A percentile compares a stretch with the other conserved stretches of the same genome.
Conservation (phyloP, 805 yeast species). For the Saccharomycopsis olivae region DNA sequence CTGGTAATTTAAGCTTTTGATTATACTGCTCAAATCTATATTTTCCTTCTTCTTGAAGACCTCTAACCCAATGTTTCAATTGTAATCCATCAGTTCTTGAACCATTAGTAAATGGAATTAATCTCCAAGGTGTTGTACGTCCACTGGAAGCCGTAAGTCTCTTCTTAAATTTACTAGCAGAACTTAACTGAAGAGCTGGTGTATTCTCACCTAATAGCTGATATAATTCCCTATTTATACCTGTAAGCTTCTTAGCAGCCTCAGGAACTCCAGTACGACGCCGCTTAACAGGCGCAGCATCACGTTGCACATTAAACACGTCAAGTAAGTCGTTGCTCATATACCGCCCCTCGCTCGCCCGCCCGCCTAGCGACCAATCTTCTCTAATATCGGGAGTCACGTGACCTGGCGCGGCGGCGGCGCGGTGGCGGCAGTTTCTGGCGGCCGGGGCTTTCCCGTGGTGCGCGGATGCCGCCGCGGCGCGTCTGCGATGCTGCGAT, state of each 20-base stretch:
- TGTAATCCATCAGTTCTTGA: constrained; percentile 40
- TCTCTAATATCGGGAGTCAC: too few species aligned
- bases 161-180: constrained; percentile 9
- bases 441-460: too few species aligned
- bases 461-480: too few species aligned
- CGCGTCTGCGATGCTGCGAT: too few species aligned
- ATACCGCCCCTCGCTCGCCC: too few species aligned
- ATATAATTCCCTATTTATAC: constrained; percentile 85
- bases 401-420: too few species aligned
- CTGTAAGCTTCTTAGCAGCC: constrained; percentile 27
- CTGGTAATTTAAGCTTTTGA: constrained; percentile 58
- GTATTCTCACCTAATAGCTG: constrained; percentile 84
- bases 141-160: constrained; percentile 24
- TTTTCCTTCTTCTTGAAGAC: neutral
- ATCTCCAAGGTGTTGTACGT: constrained; percentile 77
- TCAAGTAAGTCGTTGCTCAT: constrained; percentile 58
- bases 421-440: too few species aligned
- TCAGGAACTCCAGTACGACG: constrained; percentile 15
- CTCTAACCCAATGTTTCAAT: constrained; percentile 76
- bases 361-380: too few species aligned
- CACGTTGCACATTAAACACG: constrained; percentile 57
- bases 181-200: constrained; percentile 46
- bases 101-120: constrained; percentile 47
- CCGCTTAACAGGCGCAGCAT: constrained; percentile 24
- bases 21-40: constrained; percentile 71